These are phyloP conservation scores for Fomitiporia mediterranea DNA, from an alignment of 1,284 basidiomycete genomes.

Conservation along the genomic window DNA sequence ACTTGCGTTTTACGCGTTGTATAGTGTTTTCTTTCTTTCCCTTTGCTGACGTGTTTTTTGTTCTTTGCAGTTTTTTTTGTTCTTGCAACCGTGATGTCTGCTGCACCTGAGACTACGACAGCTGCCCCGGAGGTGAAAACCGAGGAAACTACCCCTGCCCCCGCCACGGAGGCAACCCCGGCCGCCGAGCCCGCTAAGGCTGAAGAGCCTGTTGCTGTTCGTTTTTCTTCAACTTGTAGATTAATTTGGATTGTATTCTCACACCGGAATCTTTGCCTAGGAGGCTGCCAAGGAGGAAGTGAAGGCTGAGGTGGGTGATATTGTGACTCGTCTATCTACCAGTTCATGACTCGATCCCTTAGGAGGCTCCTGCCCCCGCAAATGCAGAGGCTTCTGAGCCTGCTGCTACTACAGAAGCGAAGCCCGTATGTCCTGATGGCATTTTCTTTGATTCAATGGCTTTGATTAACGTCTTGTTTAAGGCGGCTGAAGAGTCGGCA, in stretches of 20 bases:
- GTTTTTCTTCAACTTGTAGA: slow-evolving; percentile 23
- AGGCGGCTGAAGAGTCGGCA: slow-evolving; percentile 32
- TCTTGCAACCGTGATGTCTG: slow-evolving; percentile 74
- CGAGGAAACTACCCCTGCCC: slow-evolving; percentile 27
- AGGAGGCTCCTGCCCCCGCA: slow-evolving; percentile 34
- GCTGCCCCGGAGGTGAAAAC: slow-evolving; percentile 27
- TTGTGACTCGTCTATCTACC: background rate
- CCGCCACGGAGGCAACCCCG: slow-evolving; percentile 31
- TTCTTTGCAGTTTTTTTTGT: slow-evolving; percentile 29
- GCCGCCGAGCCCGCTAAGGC: slow-evolving; percentile 27
- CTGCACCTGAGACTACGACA: slow-evolving; percentile 49
- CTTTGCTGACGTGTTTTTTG: slow-evolving; percentile 22
- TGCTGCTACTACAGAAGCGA: slow-evolving; percentile 50
- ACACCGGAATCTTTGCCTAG: slow-evolving; percentile 28
- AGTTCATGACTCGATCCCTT: background rate
- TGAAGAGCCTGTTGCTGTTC: slow-evolving; percentile 31
- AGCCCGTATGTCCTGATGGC: slow-evolving; percentile 46
- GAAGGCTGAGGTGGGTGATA: slow-evolving; percentile 12
- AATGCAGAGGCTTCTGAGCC: slow-evolving; percentile 32
- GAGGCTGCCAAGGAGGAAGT: slow-evolving; percentile 44
- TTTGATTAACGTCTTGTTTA: slow-evolving; percentile 19
- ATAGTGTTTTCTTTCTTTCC: background rate
- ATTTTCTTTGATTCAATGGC: slow-evolving; percentile 30
- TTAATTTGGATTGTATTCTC: slow-evolving; percentile 13
- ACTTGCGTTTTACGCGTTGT: background rate